Conservation (phyloP, 345 rosid genomes). For the Ricinus communis region DNA sequence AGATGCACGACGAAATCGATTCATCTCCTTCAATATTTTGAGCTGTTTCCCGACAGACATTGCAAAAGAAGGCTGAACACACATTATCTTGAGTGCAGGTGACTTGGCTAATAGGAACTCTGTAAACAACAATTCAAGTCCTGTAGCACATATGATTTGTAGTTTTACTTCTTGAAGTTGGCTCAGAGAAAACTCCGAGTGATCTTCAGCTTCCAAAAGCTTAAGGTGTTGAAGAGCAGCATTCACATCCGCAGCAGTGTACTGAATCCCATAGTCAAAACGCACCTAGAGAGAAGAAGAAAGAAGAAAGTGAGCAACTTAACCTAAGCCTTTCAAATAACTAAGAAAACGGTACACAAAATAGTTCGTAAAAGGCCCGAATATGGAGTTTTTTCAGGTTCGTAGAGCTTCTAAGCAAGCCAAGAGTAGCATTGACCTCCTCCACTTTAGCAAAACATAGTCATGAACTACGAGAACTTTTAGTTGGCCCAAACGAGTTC, state of each 20-base stretch:
- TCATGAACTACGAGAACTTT: background rate
- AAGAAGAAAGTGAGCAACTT: background rate
- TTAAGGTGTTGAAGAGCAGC: background rate
- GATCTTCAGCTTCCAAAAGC: background rate
- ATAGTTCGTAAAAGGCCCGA: background rate
- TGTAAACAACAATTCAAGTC: background rate
- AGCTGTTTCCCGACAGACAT: background rate
- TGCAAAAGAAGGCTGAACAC: background rate
- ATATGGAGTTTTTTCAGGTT: background rate
- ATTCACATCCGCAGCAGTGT: too few relatives aligned
- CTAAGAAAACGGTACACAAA: background rate
- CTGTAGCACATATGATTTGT: background rate
- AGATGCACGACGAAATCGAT: background rate
- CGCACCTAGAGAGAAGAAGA: background rate
- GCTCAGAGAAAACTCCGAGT: background rate
- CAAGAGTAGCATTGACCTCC: background rate
- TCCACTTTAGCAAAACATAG: background rate
- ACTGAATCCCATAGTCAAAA: too few relatives aligned
- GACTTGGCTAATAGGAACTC: slow-evolving; percentile 6
- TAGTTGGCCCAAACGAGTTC: background rate
- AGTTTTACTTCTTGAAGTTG: slow-evolving; percentile 2
- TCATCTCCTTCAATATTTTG: background rate
- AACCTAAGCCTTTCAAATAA: background rate
- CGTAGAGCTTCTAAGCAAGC: background rate
- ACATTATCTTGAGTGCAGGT: background rate